Evolutionary conservation across 2,329 filamentous ascomycete species (phyloP), one percentile per base, ranked within the genome.

Genomic region (Cyanodermella asteris): DNA sequence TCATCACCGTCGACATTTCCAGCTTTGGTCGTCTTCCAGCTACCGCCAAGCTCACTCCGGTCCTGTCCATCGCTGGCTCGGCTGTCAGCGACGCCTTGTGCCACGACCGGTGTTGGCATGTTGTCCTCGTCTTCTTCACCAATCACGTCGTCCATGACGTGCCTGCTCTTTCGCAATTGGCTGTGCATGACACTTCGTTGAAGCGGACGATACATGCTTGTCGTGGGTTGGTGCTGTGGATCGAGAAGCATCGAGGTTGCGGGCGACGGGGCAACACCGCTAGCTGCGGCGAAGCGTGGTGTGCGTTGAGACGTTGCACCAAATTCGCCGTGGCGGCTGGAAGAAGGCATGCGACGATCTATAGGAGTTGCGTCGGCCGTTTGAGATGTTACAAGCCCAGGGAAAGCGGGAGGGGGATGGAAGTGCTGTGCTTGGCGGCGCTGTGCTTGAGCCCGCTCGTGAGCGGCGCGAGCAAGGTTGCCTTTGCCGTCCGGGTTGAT

Each of bases 181-280:
- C 28, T 28, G 13, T 36, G 28, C 7, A 20, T 27, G n/a, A 27
- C 30, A 15, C 57, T 36, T 56, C 56, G 26, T 42, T 51, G 38
- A 26, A 39, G 52, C 47, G 29, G 50, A 50, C 36, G 54, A 37
- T 42, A 29, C 20, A 34, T 50, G 7, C 59, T 54, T 2, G 52
- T 50, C 2, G 57, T 53, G 5, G 73, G 74, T 31, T 81, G 73
- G 32, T 82, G 70, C 39, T 76, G 73, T 3, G 73, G 68, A 45
- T 82, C 75, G 3, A 82, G 54, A 2, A 82, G 55, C 34, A 76
- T 64, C 2, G 73, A 80, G 11, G 68, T 64, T 60, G 76, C 70
- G 4, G 72, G 72, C 7, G 69, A 74, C 4, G 61, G 52, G n/a
- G n/a, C n/a, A 24, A 56, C 29, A 15, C 30, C 24, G 12, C 18